Base-by-base conservation (phyloP, 306 rosid genomes). In the Cyamopsis tetragonoloba region DNA sequence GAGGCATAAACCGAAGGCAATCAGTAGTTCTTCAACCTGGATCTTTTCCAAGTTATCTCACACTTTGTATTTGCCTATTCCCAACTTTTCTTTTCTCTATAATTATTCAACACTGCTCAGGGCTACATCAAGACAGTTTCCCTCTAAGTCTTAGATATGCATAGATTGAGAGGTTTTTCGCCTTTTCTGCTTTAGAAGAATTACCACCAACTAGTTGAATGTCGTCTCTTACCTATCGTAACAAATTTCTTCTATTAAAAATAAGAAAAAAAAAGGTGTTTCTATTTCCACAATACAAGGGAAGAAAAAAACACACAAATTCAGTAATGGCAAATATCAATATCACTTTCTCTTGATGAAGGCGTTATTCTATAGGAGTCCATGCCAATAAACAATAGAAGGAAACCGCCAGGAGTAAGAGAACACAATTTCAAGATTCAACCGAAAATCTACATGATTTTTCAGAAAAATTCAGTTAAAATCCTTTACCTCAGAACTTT, bases 401-500 rank as follows among this genome's bases (percentile, higher is more conserved):
- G 46, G 54, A 70, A 35, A 27, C 20, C 34, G 43, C 55, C 26
- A 62, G 35, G 20, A 67, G 34, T 23, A 41, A 18, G 37, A 27
- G 49, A 34, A 6, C 51, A 70, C 10, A 48, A 37, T 39, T 68
- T 39, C 28, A 62, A 66, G 9, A 3, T n/a, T n/a, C n/a, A n/a
- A n/a, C n/a, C n/a, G n/a, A 68, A 77, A 62, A 48, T 12, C 23
- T 5, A 39, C 27, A 53, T 38, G 17, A 49, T 19, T 26, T 66
- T 42, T 49, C 65, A 56, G 9, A 62, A 23, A 55, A 27, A 35
- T 10, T 56, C 24, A 70, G 73, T 38, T 13, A 31, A 73, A 43
- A 44, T 28, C 41, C 14, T 55, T 78, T 82, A 84, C 88, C 85
- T 81, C 83, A 84, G 73, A 47, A 81, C 83, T 78, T 84, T 84